phyloP scores from a whole-genome alignment of 2,329 filamentous ascomycete species.

The Aspergillus caelatus region DNA sequence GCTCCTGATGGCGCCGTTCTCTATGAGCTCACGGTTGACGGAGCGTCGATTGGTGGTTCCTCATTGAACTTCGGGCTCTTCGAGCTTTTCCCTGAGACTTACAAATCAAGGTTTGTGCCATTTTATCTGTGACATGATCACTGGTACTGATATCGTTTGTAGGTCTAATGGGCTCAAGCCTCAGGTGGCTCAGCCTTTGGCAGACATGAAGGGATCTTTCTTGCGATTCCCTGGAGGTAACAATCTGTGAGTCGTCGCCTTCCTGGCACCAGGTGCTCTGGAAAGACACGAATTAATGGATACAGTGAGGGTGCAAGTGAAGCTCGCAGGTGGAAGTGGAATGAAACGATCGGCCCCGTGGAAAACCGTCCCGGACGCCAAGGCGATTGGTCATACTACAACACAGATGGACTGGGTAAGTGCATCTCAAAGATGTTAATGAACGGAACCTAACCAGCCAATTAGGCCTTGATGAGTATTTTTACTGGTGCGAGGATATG shows the following conservation, averaged over 20 bases:
- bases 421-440: not conserved
- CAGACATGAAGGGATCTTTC: slow-evolving; percentile 57
- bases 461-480: slow-evolving; percentile 57
- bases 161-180: slow-evolving; percentile 56
- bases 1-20: slow-evolving; percentile 20
- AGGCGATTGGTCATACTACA: slow-evolving; percentile 59
- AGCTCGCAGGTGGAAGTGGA: slow-evolving; percentile 39
- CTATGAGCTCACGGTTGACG: slow-evolving; percentile 21
- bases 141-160: slow-evolving; percentile 13
- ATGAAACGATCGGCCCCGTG: slow-evolving; percentile 43
- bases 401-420: slow-evolving; percentile 61
- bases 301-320: slow-evolving; percentile 25
- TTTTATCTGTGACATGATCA: no score
- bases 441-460: not conserved
- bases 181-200: slow-evolving; percentile 58
- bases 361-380: slow-evolving; percentile 54
- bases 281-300: slow-evolving; percentile 1
- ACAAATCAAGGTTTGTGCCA: slow-evolving; percentile 15
- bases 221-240: slow-evolving; percentile 68
- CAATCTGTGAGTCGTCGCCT: slow-evolving; percentile 50
- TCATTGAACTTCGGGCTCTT: slow-evolving; percentile 24
- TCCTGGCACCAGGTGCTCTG: not conserved
- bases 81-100: slow-evolving; percentile 23
- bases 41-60: slow-evolving; percentile 11
- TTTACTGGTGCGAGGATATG: slow-evolving; percentile 61